phyloP scores from a whole-genome alignment of 2,329 filamentous ascomycete species.

The Colletotrichum caudatum region DNA sequence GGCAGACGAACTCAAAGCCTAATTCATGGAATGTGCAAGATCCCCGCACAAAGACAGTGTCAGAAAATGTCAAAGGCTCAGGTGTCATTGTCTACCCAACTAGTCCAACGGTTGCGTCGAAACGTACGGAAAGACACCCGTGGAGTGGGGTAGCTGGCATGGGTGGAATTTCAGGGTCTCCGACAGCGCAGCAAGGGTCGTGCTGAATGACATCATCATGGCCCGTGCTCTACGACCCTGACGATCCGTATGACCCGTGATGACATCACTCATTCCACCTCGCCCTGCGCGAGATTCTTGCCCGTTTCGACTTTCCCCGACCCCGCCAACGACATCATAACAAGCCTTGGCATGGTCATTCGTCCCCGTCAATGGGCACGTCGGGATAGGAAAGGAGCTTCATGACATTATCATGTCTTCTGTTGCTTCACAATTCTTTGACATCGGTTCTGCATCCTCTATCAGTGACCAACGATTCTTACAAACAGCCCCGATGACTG shows the following conservation, averaged over 20 bases:
- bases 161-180: slow-evolving; percentile 37
- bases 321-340: slow-evolving; percentile 33
- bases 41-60: neutral
- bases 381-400: neutral
- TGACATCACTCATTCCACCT: slow-evolving; percentile 28
- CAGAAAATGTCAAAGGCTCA: neutral
- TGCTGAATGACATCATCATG: slow-evolving; percentile 31
- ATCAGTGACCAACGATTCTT: neutral
- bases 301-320: neutral
- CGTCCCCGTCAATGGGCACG: neutral
- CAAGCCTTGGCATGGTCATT: slow-evolving; percentile 26
- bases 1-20: neutral
- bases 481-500: neutral
- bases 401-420: neutral
- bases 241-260: slow-evolving; percentile 26
- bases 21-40: neutral
- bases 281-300: neutral
- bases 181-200: slow-evolving; percentile 35
- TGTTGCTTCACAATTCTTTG: neutral
- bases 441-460: neutral
- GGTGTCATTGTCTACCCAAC: neutral
- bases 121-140: neutral
- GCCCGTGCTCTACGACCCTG: slow-evolving; percentile 37
- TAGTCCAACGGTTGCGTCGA: neutral
- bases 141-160: neutral